Evolutionary conservation across 345 rosid genomes (phyloP).

Genomic region (Linum lewisii): DNA sequence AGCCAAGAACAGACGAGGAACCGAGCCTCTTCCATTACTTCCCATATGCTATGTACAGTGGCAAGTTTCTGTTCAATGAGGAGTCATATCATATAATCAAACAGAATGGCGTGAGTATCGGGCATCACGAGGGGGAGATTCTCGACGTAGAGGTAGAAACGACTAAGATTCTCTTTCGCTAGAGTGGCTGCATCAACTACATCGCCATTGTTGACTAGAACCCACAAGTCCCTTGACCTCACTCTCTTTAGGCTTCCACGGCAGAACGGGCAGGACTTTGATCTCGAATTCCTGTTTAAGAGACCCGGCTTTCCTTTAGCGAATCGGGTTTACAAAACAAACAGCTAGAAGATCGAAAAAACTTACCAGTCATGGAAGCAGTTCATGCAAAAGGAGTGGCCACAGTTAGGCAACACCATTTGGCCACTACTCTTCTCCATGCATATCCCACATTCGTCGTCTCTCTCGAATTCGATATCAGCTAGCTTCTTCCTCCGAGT

Average conservation of each 20-base stretch:
- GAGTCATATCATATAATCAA: slow-evolving; percentile 56
- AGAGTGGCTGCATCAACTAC: slow-evolving; percentile 31
- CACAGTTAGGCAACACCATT: slow-evolving; percentile 50
- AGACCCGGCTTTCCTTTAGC: background rate
- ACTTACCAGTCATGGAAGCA: slow-evolving; percentile 61
- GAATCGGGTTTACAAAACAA: too few relatives aligned
- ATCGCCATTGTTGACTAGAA: slow-evolving; percentile 32
- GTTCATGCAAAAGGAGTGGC: slow-evolving; percentile 49
- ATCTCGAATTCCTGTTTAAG: slow-evolving; percentile 42
- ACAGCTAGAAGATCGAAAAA: background rate
- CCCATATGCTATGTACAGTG: slow-evolving; percentile 18
- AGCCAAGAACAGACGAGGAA: slow-evolving; percentile 11
- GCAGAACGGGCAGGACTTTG: slow-evolving; percentile 66
- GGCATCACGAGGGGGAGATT: slow-evolving; percentile 35
- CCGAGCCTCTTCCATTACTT: slow-evolving; percentile 10
- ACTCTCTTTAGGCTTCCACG: slow-evolving; percentile 51
- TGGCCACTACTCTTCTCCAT: slow-evolving; percentile 48
- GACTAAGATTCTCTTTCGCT: slow-evolving; percentile 43
- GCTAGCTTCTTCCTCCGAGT: slow-evolving; percentile 14
- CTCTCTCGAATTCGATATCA: slow-evolving; percentile 33
- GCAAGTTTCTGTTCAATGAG: slow-evolving; percentile 2
- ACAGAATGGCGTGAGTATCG: slow-evolving; percentile 30
- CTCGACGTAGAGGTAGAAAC: slow-evolving; percentile 45
- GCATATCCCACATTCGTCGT: slow-evolving; percentile 65
- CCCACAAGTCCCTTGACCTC: slow-evolving; percentile 49